These are phyloP conservation scores for Stachybotrys chartarum DNA, from an alignment of 2,329 filamentous ascomycete species.

Conservation along the genomic window DNA sequence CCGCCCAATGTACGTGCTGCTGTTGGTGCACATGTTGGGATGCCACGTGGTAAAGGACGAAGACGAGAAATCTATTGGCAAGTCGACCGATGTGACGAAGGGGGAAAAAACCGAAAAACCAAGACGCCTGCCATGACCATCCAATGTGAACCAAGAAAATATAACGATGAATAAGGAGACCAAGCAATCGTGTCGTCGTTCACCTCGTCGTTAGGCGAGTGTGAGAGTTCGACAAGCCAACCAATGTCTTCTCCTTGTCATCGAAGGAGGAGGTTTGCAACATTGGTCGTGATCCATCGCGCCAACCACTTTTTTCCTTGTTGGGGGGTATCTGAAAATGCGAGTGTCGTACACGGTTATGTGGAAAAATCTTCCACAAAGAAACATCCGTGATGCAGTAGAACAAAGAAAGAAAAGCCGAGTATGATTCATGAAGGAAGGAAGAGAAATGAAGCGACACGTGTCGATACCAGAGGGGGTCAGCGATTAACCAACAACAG, in stretches of 20 bases:
- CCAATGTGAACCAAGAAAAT: too few relatives aligned
- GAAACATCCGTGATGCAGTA: constrained; percentile 9
- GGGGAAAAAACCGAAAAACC: not conserved
- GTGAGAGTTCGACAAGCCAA: not conserved
- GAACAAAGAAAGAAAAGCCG: constrained; percentile 1
- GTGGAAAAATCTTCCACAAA: constrained; percentile 25
- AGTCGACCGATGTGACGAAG: not conserved
- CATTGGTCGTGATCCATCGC: not conserved
- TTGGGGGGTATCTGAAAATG: constrained; percentile 31
- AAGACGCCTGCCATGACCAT: not conserved
- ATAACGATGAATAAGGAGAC: too few relatives aligned
- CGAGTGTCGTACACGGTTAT: constrained; percentile 24
- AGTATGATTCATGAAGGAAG: constrained; percentile 7
- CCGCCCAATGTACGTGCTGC: not conserved
- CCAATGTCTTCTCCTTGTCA: not conserved
- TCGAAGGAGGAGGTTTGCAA: not conserved
- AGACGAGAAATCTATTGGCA: not conserved
- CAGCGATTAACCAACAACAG: constrained; percentile 42
- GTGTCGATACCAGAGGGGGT: constrained; percentile 8
- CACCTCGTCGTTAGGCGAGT: not conserved
- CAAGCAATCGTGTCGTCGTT: not conserved
- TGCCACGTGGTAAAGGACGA: not conserved
- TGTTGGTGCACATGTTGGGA: not conserved
- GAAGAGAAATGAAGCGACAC: constrained; percentile 8
- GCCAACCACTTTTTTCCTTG: constrained; percentile 24